phyloP scores from a whole-genome alignment of 169 alveolate genomes.

The Plasmodium reichenowi region DNA sequence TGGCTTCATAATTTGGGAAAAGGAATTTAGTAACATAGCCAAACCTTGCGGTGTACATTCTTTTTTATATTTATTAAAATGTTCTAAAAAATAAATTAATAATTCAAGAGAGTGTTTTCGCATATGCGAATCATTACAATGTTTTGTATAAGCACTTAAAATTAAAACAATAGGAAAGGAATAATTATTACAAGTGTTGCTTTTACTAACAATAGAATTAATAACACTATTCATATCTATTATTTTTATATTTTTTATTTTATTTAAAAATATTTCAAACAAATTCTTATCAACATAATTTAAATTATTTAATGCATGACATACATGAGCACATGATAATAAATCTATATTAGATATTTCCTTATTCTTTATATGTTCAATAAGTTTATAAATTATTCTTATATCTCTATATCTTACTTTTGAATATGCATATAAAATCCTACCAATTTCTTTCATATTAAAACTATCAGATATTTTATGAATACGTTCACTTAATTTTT shows the following conservation, averaged over 20 bases:
- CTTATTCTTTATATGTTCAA: conserved; percentile 52
- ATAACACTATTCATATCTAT: background rate
- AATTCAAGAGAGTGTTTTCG: conserved; percentile 24
- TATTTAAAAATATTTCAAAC: conserved; percentile 16
- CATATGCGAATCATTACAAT: conserved; percentile 36
- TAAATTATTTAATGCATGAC: conserved; percentile 58
- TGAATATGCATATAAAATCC: conserved; percentile 56
- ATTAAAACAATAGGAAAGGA: conserved; percentile 51
- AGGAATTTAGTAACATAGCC: conserved; percentile 51
- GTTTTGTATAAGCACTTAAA: conserved; percentile 52
- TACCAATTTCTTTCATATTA: conserved; percentile 57
- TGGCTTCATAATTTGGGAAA: conserved; percentile 60
- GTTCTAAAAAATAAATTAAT: conserved; percentile 19
- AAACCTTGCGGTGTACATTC: conserved; percentile 58
- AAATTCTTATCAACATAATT: conserved; percentile 53
- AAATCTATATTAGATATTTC: conserved; percentile 36
- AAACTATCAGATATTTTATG: conserved; percentile 38
- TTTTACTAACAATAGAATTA: too few species aligned
- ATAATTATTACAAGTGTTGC: background rate
- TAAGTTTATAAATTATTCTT: conserved; percentile 56
- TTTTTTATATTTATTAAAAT: conserved; percentile 25
- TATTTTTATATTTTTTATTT: conserved; percentile 9
- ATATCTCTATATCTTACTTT: conserved; percentile 65
- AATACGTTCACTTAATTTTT: conserved; percentile 54
- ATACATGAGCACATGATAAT: conserved; percentile 52